Evolutionary conservation across 2,329 filamentous ascomycete species (phyloP).

Genomic region (Zymoseptoria ardabiliae): DNA sequence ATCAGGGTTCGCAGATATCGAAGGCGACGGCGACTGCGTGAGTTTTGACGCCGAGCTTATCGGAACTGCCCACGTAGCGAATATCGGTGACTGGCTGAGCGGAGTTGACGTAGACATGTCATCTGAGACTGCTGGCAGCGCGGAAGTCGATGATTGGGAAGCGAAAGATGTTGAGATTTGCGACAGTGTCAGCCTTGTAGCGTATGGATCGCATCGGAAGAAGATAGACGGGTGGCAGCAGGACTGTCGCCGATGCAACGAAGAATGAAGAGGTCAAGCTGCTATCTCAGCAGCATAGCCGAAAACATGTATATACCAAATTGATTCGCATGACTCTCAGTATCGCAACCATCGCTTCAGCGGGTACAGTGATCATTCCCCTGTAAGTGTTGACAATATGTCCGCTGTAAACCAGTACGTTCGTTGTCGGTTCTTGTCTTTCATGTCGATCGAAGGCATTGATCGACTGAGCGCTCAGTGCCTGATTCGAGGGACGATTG

Average conservation of each 20-base stretch:
- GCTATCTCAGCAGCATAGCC: background rate
- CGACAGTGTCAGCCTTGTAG: conserved; percentile 8
- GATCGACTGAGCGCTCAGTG: no score
- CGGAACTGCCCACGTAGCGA: background rate
- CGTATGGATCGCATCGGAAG: background rate
- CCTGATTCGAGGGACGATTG: no score
- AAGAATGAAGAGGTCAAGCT: background rate
- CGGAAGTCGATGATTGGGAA: conserved; percentile 10
- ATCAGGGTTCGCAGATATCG: background rate
- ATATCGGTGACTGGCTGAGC: background rate
- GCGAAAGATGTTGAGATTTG: conserved; percentile 8
- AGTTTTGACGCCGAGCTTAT: background rate
- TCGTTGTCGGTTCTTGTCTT: no score
- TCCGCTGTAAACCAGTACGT: no score
- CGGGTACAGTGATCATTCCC: no score
- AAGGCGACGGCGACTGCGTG: background rate
- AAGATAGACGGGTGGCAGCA: background rate
- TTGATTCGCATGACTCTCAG: no score
- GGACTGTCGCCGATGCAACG: background rate
- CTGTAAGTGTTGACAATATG: no score
- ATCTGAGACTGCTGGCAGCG: background rate
- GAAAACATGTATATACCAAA: background rate
- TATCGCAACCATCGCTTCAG: no score
- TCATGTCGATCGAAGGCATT: no score
- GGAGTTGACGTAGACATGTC: background rate